Conservation (phyloP, 306 rosid genomes). For the Corylus heterophylla region DNA sequence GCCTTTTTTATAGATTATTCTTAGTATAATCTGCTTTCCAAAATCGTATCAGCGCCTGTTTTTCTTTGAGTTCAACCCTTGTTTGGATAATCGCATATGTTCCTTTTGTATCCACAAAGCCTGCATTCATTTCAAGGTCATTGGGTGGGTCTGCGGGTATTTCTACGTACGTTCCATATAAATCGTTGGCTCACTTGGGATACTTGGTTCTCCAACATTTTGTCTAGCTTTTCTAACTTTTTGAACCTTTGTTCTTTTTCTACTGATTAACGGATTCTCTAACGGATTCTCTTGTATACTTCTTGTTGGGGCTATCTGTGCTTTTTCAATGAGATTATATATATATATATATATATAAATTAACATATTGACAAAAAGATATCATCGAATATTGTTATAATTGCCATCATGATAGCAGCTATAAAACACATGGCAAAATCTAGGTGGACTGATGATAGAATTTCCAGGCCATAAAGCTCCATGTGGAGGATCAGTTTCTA, state of each 20-base stretch:
- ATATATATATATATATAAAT: no score
- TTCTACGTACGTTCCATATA: background rate
- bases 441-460: background rate
- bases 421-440: background rate
- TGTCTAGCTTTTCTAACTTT: no score
- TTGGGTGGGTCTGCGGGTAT: background rate
- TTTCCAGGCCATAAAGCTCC: background rate
- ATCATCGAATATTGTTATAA: background rate
- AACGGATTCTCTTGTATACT: no score
- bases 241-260: no score
- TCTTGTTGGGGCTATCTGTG: no score
- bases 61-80: background rate
- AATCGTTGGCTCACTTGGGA: background rate
- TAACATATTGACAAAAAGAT: background rate
- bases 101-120: background rate
- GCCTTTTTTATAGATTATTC: background rate
- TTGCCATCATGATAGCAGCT: background rate
- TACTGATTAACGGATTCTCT: no score
- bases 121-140: background rate
- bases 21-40: background rate
- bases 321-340: no score
- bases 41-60: background rate
- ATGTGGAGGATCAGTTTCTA: background rate
- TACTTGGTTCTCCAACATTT: background rate
- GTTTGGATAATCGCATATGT: background rate